Evolutionary conservation across 176 grass and related monocot genomes (phyloP).

Genomic region (Areca catechu): DNA sequence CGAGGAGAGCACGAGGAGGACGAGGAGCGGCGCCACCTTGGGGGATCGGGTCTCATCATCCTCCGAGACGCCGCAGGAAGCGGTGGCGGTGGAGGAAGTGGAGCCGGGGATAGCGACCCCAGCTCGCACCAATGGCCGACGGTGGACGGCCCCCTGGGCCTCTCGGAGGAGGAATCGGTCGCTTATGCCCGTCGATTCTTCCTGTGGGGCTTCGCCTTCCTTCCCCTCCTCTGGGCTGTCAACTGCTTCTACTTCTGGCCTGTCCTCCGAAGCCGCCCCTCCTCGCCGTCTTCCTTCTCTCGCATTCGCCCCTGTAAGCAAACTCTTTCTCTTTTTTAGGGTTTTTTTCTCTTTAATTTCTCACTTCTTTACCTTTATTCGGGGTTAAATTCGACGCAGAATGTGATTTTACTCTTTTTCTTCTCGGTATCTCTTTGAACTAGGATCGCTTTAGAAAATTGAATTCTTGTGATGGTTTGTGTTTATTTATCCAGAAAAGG

Average conservation of each 20-base stretch:
- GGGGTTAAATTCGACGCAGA: no score
- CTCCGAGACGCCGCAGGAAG: neutral
- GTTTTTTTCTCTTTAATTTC: constrained; percentile 22
- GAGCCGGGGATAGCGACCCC: neutral
- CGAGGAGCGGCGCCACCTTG: constrained; percentile 38
- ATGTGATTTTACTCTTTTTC: no score
- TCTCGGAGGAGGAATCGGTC: constrained; percentile 65
- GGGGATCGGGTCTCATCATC: neutral
- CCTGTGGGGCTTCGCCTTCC: constrained; percentile 79
- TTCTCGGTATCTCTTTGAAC: no score
- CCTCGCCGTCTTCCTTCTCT: constrained; percentile 32
- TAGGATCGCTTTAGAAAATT: no score
- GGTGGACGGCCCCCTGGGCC: constrained; percentile 73
- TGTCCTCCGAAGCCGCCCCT: constrained; percentile 36
- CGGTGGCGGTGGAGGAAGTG: neutral
- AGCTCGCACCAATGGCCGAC: constrained; percentile 41
- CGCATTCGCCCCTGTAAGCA: constrained; percentile 56
- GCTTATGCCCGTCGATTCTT: constrained; percentile 69
- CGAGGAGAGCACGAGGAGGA: constrained; percentile 18
- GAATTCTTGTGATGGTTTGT: no score
- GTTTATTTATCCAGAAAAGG: no score
- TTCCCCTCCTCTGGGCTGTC: constrained; percentile 92
- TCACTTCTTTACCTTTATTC: neutral
- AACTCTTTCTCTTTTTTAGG: constrained; percentile 2
- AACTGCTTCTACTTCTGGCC: constrained; percentile 98